Conservation (phyloP, 2,329 filamentous ascomycete species). For the Xylariomycetidae sp. region DNA sequence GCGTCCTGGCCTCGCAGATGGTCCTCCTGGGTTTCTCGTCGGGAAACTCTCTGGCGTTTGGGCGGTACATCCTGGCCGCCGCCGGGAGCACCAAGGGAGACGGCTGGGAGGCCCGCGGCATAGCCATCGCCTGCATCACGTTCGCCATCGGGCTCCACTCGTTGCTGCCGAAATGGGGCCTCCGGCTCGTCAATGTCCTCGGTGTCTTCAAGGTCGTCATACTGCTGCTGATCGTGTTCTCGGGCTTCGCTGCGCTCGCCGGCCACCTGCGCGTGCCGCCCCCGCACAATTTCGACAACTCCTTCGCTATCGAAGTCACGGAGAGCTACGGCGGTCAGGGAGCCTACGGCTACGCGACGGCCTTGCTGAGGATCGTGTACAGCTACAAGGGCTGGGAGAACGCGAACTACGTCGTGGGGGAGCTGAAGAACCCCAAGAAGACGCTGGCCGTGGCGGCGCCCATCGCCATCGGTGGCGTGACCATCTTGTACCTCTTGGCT, state of each 20-base stretch:
- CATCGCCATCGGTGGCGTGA: slow-evolving; percentile 53
- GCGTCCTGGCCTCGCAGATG: slow-evolving; percentile 57
- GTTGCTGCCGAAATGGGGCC: slow-evolving; percentile 51
- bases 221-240: slow-evolving; percentile 56
- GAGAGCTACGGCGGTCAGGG: slow-evolving; percentile 43
- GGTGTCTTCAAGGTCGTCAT: slow-evolving; percentile 58
- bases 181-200: slow-evolving; percentile 54
- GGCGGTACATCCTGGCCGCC: slow-evolving; percentile 53
- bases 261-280: slow-evolving; percentile 43
- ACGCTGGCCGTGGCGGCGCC: slow-evolving; percentile 54
- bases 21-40: slow-evolving; percentile 57
- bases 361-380: slow-evolving; percentile 55
- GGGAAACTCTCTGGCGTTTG: slow-evolving; percentile 55
- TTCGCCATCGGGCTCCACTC: slow-evolving; percentile 51
- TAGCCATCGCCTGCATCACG: slow-evolving; percentile 49
- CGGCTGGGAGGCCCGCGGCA: slow-evolving; percentile 53
- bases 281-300: slow-evolving; percentile 54
- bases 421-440: slow-evolving; percentile 50
- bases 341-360: slow-evolving; percentile 51
- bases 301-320: slow-evolving; percentile 42
- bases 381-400: slow-evolving; percentile 63
- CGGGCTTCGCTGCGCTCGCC: slow-evolving; percentile 53
- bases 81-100: slow-evolving; percentile 41
- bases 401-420: slow-evolving; percentile 57
- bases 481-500: slow-evolving; percentile 57